Base-by-base conservation (phyloP, 805 yeast species). In the Candida succiphila region DNA sequence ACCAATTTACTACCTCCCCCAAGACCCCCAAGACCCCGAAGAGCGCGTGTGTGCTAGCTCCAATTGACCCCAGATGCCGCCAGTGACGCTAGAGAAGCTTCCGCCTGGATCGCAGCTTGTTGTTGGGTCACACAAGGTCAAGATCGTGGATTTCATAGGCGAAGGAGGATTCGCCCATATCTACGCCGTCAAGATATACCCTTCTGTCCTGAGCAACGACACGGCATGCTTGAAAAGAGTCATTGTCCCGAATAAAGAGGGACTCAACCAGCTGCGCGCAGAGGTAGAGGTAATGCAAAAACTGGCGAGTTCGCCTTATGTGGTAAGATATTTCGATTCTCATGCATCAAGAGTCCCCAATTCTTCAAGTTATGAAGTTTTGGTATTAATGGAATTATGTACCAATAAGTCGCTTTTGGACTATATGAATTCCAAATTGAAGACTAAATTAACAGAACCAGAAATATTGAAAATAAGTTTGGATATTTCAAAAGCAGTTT, bases 381-480 rank as follows among this genome's bases (percentile, higher is more conserved):
- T 89, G 35, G 74, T 89, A 28, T 64, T 89, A 42, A 92, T 89
- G 97, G 98, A 89, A 55, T 72, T 79, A 46, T 89, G 98, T 53
- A 79, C 94, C 9, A 83, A 82, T 52, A 72, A 81, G 41, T 85
- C 95, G 14, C 69, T 94, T 30, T 66, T 89, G 39, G 96, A 92
- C 52, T 88, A 70, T 51, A 88, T 89, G 97, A 92, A 89, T 57
- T 69, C 79, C 15, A 69, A 88, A 34, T 69, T 89, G 36, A 75
- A 82, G 41, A 79, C 85, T 10, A 89, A 88, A 51, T 65, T 89
- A 34, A 61, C 71, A 0, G 94, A 83, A 48, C 58, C 61, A 10
- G 95, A 89, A 56, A 80, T 92, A 29, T 61, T 86, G 38, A 78
- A 75, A 40, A 88, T 92, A 41, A 79, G 86, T 86, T 65, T 69